Evolutionary conservation across 306 rosid genomes (phyloP), one percentile per base, ranked within the genome.

Genomic region (Datisca glomerata): DNA sequence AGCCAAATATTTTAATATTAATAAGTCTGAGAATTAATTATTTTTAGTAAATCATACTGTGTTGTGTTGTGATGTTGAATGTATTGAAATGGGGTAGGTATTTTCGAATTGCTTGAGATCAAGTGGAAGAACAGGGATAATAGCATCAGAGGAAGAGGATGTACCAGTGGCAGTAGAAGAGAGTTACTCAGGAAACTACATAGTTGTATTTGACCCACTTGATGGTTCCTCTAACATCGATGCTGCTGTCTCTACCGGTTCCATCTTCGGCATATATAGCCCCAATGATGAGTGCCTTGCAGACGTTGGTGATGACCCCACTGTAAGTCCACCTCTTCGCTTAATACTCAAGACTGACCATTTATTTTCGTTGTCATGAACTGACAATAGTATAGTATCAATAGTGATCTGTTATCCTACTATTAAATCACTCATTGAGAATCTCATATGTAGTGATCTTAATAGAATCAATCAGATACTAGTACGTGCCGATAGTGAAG

Each of bases 141-240:
- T 91, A 75, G 98, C 98, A 21, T 91, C 96, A 8, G 98, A 91
- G 72, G 98, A 91, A 69, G 98, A 84, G 68, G 98, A 91, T 37
- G 98, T 91, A 28, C 96, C 98, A 0, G 96, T 91, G 16, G 98
- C 96, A 10, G 98, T 91, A 46, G 98, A 91, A 66, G 98, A 91
- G 74, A 84, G 96, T 69, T 91, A 80, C 56, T 91, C 98, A 3
- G 98, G 98, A 0, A 91, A 91, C 72, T 91, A 91, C 73, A 73
- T 84, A 55, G 98, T 75, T 2, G 98, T 91, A 7, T 91, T 91
- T 31, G 98, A 91, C 45, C 98, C 98, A 18, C 93, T 91, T 34
- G 98, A 91, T 54, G 98, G 98, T 2, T 91, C 98, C 16, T 84
- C 98, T 24, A 91, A 91, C 62, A 80, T 91, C 55, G 98, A 91